These are phyloP conservation scores for Dictyostelium brefeldianum DNA, from an alignment of 78 protist genomes.

Conservation along the genomic window DNA sequence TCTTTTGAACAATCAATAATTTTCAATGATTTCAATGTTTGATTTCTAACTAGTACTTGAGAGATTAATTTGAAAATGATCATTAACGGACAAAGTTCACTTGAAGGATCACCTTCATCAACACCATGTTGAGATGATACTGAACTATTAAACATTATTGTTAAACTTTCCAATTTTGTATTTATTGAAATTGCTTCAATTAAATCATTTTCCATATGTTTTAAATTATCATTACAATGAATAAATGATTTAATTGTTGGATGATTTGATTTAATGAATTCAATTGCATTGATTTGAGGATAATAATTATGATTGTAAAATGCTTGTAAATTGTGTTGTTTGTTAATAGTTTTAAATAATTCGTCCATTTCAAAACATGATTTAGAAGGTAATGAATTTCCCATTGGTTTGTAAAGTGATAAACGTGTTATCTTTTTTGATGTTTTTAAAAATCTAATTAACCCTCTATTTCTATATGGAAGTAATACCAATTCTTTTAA, in stretches of 20 bases:
- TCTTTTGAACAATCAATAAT: constrained; percentile 4
- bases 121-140: neutral
- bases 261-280: constrained; percentile 1
- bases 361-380: constrained; percentile 18
- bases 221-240: constrained; percentile 1
- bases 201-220: constrained; percentile 18
- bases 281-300: constrained; percentile 6
- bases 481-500: constrained; percentile 1
- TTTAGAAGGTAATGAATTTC: neutral
- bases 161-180: neutral
- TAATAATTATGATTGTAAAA: neutral
- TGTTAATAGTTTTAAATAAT: neutral
- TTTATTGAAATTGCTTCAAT: neutral
- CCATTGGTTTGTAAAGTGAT: neutral
- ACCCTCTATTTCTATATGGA: neutral
- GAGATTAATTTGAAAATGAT: neutral
- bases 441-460: neutral
- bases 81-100: neutral
- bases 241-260: neutral
- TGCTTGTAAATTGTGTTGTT: neutral
- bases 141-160: constrained; percentile 13
- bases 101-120: neutral
- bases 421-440: neutral
- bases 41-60: neutral
- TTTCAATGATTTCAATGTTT: constrained; percentile 6